Percentiles rank a stretch among this genome's conserved stretches.
Conservation (phyloP, 1,139 yeast genomes). For the Yamadazyma atlantica region DNA sequence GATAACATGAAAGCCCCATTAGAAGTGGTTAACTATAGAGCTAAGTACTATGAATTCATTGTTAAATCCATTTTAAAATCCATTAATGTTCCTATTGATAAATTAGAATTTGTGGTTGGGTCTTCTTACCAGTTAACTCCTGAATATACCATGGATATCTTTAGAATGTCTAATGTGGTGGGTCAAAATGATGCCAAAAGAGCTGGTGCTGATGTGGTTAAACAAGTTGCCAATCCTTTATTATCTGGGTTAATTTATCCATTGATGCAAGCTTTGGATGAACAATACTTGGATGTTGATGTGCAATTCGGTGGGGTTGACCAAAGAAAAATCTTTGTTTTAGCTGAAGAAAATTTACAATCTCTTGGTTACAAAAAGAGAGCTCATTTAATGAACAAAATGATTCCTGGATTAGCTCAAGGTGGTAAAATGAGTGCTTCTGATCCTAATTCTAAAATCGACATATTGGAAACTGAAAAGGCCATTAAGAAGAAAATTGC, state of each 20-base stretch:
- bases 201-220: conserved; percentile 99
- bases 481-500: conserved; percentile 85
- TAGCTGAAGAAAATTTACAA: conserved; percentile 93
- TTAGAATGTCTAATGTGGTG: conserved; percentile 76
- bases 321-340: conserved; percentile 95
- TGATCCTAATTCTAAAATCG: conserved; percentile 97
- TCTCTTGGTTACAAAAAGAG: conserved; percentile 91
- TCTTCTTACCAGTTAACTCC: conserved; percentile 80
- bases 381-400: conserved; percentile 97
- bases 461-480: conserved; percentile 85
- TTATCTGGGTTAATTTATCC: conserved; percentile 95
- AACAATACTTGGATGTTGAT: conserved; percentile 83
- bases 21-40: conserved; percentile 87
- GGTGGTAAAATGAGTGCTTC: conserved; percentile 99
- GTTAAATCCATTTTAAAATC: conserved; percentile 83
- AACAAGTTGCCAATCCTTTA: conserved; percentile 92
- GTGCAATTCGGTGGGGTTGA: conserved; percentile 99
- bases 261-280: conserved; percentile 98
- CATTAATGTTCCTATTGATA: conserved; percentile 89
- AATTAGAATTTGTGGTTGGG: conserved; percentile 80
- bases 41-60: conserved; percentile 79
- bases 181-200: conserved; percentile 96
- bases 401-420: conserved; percentile 97
- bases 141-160: conserved; percentile 84
- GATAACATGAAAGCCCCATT: conserved; percentile 98